Evolutionary conservation across 495 filamentous ascomycete genomes (phyloP), one percentile per base, ranked within the genome.

Genomic region (Tetracladium setigerum): DNA sequence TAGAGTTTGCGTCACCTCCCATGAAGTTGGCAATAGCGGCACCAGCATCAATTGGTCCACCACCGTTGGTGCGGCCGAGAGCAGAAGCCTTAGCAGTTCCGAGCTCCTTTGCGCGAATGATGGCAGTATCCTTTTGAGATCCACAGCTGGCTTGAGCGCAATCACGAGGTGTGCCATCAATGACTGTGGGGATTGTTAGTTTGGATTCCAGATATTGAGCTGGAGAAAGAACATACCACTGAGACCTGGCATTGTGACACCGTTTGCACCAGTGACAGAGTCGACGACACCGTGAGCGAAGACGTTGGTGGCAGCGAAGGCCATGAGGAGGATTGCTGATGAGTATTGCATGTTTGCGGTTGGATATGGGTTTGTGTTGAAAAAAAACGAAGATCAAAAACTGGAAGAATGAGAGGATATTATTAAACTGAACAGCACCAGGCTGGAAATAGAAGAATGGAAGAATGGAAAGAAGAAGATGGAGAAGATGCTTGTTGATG

Each of bases 151-250:
- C 73, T 30, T 64, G 64, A 35, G 66, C 68, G 56, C 74, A 78
- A 57, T 77, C 72, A 36, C 76, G 72, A 16, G 75, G 77, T 22
- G 74, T 79, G 33, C 78, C 76, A 47, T 79, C 75, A 18, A 63
- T 62, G 38, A 81, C 77, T 79, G 50, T 5, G 43, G 31, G 37
- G 38, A 15, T n/a, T 10, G 38, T 47, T 45, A 39, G 52, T 46
- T 27, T 30, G n/a, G 19, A 11, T 47, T 10, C 15, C 9, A 17
- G n/a, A 30, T 16, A 48, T 32, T 53, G 9, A 52, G 33, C 31
- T 49, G 16, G 16, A 32, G 13, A 39, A 30, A 2, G 36, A 38
- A 46, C 61, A 42, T 58, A 71, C 69, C 65, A 15, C 69, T 68
- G 2, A 78, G 65, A 24, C 67, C 74, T 8, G 75, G 72, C 73